Conservation (phyloP, 306 rosid species). For the Trifolium subterraneum region DNA sequence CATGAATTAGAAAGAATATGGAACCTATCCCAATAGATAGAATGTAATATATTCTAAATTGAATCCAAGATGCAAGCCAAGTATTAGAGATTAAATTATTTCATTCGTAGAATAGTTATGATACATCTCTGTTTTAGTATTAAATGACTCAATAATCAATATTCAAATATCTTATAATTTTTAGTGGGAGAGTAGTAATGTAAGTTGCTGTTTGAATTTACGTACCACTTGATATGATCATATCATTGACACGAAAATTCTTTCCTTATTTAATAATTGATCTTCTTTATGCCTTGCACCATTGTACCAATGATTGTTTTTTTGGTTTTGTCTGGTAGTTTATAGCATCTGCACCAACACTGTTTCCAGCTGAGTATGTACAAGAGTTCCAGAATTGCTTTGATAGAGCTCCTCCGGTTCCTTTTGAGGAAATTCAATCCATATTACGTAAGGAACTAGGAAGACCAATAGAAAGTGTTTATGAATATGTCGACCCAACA, state of each 20-base stretch:
- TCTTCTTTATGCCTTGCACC: slow-evolving; percentile 16
- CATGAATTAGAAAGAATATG: neutral
- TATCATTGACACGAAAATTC: slow-evolving; percentile 1
- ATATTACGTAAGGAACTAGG: slow-evolving; percentile 79
- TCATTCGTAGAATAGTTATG: neutral
- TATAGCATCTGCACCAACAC: slow-evolving; percentile 91
- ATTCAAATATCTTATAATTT: slow-evolving; percentile 8
- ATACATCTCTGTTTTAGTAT: neutral
- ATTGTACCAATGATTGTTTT: slow-evolving; percentile 40
- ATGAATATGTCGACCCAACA: slow-evolving; percentile 79
- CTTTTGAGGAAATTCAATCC: slow-evolving; percentile 73
- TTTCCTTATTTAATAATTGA: slow-evolving; percentile 32
- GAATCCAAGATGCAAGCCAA: neutral
- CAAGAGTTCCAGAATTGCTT: slow-evolving; percentile 94
- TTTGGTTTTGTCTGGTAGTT: slow-evolving; percentile 63
- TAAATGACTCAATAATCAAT: slow-evolving; percentile 18
- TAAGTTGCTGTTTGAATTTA: slow-evolving; percentile 10
- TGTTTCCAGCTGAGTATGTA: slow-evolving; percentile 94
- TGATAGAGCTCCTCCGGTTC: slow-evolving; percentile 89
- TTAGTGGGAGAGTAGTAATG: slow-evolving; percentile 16
- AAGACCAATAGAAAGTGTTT: slow-evolving; percentile 83
- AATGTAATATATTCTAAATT: neutral
- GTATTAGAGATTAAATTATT: neutral
- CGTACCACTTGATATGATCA: slow-evolving; percentile 26
- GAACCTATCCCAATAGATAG: neutral